A percentile compares a stretch with the other conserved stretches of the same genome.
These are phyloP conservation scores for Candida incommunis DNA, from an alignment of 805 yeast species.

Conservation along the genomic window DNA sequence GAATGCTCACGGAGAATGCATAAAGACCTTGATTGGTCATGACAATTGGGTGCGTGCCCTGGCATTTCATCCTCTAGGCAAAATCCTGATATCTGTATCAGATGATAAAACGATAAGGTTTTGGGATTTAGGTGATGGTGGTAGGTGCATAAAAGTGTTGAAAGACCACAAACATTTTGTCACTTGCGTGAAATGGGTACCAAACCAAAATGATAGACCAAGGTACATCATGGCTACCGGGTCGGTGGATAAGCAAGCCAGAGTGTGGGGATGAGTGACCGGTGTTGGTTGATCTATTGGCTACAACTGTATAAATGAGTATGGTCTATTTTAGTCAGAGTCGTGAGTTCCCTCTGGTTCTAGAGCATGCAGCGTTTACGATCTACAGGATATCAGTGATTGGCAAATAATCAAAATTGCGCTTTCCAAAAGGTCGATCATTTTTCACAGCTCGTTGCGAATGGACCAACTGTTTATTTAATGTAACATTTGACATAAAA, in stretches of 20 bases:
- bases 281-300: neutral
- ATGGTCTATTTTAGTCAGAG: no score
- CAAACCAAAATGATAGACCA: conserved; percentile 31
- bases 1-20: conserved; percentile 49
- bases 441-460: no score
- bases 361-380: no score
- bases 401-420: no score
- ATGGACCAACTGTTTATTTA: no score
- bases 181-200: conserved; percentile 33
- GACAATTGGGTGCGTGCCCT: conserved; percentile 74
- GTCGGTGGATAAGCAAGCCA: conserved; percentile 33
- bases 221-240: conserved; percentile 55
- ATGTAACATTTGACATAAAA: no score
- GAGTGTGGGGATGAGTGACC: neutral
- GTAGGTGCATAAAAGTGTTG: conserved; percentile 36
- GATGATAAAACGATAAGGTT: conserved; percentile 67
- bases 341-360: no score
- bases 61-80: conserved; percentile 61
- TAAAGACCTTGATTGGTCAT: conserved; percentile 56
- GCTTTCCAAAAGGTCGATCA: no score
- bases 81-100: conserved; percentile 51
- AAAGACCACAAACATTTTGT: conserved; percentile 63
- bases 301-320: no score
- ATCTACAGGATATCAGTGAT: no score
- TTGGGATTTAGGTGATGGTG: conserved; percentile 50